Conservation (phyloP, 805 yeast genomes). For the Wickerhamiella kazuoi region DNA sequence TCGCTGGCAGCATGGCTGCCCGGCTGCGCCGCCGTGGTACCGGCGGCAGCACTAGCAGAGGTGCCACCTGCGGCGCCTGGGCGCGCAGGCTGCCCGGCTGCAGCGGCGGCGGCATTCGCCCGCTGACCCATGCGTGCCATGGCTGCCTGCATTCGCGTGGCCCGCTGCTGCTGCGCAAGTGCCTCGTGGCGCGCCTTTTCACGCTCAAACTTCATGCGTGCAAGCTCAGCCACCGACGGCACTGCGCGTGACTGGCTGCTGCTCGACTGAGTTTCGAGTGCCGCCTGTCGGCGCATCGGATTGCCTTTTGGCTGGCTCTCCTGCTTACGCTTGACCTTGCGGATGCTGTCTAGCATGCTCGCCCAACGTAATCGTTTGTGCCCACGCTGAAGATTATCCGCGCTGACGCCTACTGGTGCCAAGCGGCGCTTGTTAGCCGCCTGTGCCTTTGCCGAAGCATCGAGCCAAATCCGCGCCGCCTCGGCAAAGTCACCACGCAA, state of each 20-base stretch:
- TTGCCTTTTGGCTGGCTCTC: constrained; percentile 54
- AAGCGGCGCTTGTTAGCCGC: constrained; percentile 75
- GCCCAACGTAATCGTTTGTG: constrained; percentile 88
- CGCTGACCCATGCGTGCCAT: neutral
- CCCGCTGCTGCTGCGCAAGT: constrained; percentile 18
- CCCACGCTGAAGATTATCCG: constrained; percentile 84
- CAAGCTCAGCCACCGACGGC: constrained; percentile 70
- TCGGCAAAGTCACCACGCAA: constrained; percentile 75
- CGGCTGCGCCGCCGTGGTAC: too few species aligned
- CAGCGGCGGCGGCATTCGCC: constrained; percentile 1
- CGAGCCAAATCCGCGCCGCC: constrained; percentile 79
- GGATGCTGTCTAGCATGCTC: constrained; percentile 87
- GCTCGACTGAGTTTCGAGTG: constrained; percentile 15
- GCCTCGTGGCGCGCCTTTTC: constrained; percentile 67
- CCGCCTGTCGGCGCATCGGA: constrained; percentile 24
- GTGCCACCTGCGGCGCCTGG: too few species aligned
- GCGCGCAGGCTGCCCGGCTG: neutral
- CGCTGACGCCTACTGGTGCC: constrained; percentile 84
- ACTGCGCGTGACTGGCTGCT: constrained; percentile 22
- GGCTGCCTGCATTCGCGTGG: constrained; percentile 4
- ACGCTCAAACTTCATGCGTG: constrained; percentile 66
- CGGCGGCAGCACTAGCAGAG: too few species aligned
- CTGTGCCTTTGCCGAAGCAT: constrained; percentile 77
- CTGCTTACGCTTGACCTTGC: constrained; percentile 76
- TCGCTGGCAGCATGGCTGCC: too few species aligned